Evolutionary conservation across 495 filamentous ascomycete genomes (phyloP), one percentile per base, ranked within the genome.

Genomic region (Neurospora sp.): DNA sequence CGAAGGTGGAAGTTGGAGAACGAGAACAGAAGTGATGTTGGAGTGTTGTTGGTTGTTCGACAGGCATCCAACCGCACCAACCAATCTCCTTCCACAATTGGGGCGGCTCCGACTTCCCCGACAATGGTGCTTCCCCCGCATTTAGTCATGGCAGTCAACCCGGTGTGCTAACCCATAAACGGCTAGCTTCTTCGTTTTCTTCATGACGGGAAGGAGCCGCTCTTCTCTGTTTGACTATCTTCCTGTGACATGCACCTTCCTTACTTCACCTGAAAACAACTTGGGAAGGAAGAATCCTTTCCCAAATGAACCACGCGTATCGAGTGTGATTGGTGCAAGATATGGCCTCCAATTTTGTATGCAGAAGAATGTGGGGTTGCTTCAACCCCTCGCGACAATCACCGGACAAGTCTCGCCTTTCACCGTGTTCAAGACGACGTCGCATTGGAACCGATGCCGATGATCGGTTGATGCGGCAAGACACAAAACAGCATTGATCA

Each of bases 71-170:
- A 16, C 53, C 22, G 53, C 53, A 16, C 53, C 53, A 61, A 61
- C 53, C 53, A 61, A 35, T 66, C 53, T 61, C 27, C 53, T 61
- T 35, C 5, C 14, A 66, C 14, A 37, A 35, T 66, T 66, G 53
- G 35, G 18, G 9, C 66, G 73, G 73, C 73, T 74, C 73, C 73
- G 73, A 73, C 53, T 69, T 74, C 73, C 73, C 73, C 73, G 70
- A 22, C 20, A 48, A 14, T 1, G 8, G 27, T 35, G 22, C 27
- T 3, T 37, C 31, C 53, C 27, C 53, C 53, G 53, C 53, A 66
- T 66, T 61, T 31, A 2, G 10, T 53, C 20, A 22, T 22, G 10
- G 4, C 46, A 53, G 46, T n/a, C 20, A 10, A 48, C 12, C n/a
- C 12, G 22, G 12, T 9, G 27, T 35, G 53, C 53, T 59, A 59